Evolutionary conservation across 305 asterid species (phyloP).

Genomic region (Coffea humblotiana): DNA sequence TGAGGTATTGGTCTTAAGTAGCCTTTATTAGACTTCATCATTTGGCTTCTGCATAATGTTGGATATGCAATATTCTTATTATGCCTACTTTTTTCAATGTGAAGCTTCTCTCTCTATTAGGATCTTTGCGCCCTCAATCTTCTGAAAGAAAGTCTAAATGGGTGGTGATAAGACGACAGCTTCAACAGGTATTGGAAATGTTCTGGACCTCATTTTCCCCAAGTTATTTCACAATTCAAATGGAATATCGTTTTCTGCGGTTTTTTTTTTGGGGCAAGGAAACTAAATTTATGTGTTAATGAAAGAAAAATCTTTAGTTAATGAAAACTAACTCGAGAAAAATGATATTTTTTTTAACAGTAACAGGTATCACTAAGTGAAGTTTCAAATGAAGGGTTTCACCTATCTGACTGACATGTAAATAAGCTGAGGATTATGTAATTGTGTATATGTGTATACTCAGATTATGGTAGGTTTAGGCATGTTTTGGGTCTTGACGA

Average conservation of each 20-base stretch:
- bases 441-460: no score
- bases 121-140: slow-evolving; percentile 93
- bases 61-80: slow-evolving; percentile 17
- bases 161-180: slow-evolving; percentile 95
- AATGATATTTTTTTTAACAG: no score
- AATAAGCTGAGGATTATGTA: no score
- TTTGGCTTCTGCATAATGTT: background rate
- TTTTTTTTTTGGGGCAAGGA: no score
- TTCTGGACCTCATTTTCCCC: slow-evolving; percentile 3
- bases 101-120: slow-evolving; percentile 93
- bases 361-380: no score
- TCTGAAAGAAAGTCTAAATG: slow-evolving; percentile 93
- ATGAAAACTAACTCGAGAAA: no score
- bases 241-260: background rate
- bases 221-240: background rate
- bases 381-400: no score
- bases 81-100: slow-evolving; percentile 24
- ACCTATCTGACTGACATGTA: no score
- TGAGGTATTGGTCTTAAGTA: slow-evolving; percentile 53
- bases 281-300: no score
- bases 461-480: no score
- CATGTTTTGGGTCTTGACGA: no score
- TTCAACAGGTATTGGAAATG: slow-evolving; percentile 68
- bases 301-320: no score
- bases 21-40: slow-evolving; percentile 1